These are phyloP conservation scores for Ophiostoma montium DNA, from an alignment of 2,329 filamentous ascomycete genomes.

Conservation along the genomic window DNA sequence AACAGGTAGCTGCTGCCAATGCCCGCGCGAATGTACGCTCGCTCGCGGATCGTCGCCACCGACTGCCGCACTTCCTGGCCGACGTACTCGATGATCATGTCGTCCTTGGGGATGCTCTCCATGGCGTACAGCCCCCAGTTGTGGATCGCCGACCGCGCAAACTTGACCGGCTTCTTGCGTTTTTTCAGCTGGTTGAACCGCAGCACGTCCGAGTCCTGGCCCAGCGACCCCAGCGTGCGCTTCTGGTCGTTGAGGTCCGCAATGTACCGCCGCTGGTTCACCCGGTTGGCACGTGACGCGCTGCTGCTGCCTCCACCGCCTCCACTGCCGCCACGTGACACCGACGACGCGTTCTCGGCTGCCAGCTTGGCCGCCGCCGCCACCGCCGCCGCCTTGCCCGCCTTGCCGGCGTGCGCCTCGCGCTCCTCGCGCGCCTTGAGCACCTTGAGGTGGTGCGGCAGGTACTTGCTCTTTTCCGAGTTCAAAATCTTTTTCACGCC, in stretches of 20 bases:
- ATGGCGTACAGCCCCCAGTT: slow-evolving; percentile 98
- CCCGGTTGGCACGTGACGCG: slow-evolving; percentile 72
- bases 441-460: slow-evolving; percentile 94
- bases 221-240: slow-evolving; percentile 49
- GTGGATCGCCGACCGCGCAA: slow-evolving; percentile 93
- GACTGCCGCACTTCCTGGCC: slow-evolving; percentile 95
- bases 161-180: slow-evolving; percentile 97
- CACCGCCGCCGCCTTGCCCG: slow-evolving; percentile 50
- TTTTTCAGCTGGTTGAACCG: slow-evolving; percentile 99
- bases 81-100: slow-evolving; percentile 99
- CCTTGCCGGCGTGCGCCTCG: slow-evolving; percentile 54
- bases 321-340: slow-evolving; percentile 46
- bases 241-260: slow-evolving; percentile 94
- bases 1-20: slow-evolving; percentile 97
- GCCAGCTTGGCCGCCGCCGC: slow-evolving; percentile 55
- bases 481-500: slow-evolving; percentile 92
- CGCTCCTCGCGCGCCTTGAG: slow-evolving; percentile 82
- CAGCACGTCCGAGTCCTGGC: slow-evolving; percentile 69
- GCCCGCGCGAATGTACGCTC: slow-evolving; percentile 84
- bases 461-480: slow-evolving; percentile 93
- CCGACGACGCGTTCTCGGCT: slow-evolving; percentile 33
- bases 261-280: slow-evolving; percentile 86
- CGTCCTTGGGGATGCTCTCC: slow-evolving; percentile 91
- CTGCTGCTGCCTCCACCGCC: neutral
- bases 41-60: slow-evolving; percentile 91